These are phyloP conservation scores for Nidularia pulvinata DNA, from an alignment of 768 basidiomycete genomes.

Conservation along the genomic window DNA sequence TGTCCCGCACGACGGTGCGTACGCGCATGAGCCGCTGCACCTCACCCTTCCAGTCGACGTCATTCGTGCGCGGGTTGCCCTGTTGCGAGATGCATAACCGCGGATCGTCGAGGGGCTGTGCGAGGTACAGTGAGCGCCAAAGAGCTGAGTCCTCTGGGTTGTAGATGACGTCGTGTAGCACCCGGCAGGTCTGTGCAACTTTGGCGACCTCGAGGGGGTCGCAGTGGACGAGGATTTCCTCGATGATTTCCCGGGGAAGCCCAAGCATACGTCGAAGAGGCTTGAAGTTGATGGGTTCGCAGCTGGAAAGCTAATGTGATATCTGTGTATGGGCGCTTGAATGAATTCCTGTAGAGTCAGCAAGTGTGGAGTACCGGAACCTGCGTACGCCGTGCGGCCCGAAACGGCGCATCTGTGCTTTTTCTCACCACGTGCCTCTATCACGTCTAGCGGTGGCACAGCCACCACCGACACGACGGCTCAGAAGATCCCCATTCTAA, in stretches of 20 bases:
- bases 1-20: conserved; percentile 38
- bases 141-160: conserved; percentile 39
- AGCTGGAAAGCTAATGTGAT: too few relatives aligned
- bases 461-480: too few relatives aligned
- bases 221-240: conserved; percentile 51
- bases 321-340: too few relatives aligned
- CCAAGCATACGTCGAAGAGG: conserved; percentile 22
- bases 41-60: conserved; percentile 50
- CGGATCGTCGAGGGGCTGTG: conserved; percentile 65
- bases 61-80: conserved; percentile 22
- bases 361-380: too few relatives aligned
- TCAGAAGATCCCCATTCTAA: too few relatives aligned
- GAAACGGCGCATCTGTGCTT: too few relatives aligned
- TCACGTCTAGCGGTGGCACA: too few relatives aligned
- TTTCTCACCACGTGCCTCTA: too few relatives aligned
- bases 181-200: conserved; percentile 48
- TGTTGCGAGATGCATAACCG: conserved; percentile 39
- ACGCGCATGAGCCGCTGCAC: conserved; percentile 59
- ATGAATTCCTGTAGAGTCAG: too few relatives aligned
- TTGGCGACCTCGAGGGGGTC: conserved; percentile 62
- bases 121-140: conserved; percentile 70
- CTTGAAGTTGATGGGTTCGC: too few relatives aligned
- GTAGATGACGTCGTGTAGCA: conserved; percentile 42
- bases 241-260: conserved; percentile 60
- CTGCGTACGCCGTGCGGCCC: too few relatives aligned